Base-by-base conservation (phyloP, 1,139 yeast species). In the Ogataea hybrid region DNA sequence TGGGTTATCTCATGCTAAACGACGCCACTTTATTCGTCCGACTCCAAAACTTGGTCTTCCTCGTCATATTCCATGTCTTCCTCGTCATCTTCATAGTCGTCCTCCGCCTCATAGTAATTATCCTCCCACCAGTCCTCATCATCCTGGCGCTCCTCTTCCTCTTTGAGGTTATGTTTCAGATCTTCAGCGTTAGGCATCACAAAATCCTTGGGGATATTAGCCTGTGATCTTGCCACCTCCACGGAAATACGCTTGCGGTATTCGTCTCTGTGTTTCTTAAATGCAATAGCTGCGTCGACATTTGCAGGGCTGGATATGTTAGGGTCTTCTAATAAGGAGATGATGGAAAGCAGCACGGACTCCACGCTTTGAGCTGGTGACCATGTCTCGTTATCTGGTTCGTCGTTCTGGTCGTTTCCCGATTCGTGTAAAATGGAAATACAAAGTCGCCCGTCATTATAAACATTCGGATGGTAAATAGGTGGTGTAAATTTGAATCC, bases 361-460 rank as follows among this genome's bases (percentile, higher is more conserved):
- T 90, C 97, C 6, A 88, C 97, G 8, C 94, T 83, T 68, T 92
- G 97, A 2, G 95, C 97, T 0, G 98, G 97, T 28, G 95, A 81
- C 97, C 98, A 92, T 9, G 94, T 85, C 62, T 85, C 96, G 45
- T 84, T 82, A 57, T 86, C 96, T 2, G 90, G 95, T 61, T 90
- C 97, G 56, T 89, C 97, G 28, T 87, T 77, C 35, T 92, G 84
- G 59, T 88, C 96, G 23, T 95, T 95, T 18, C 61, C 58, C 1
- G 57, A 56, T 54, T 85, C 88, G 64, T 92, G 97, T 49, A 92
- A 72, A 53, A 92, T 92, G 38, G 96, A 87, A 51, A 92, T 90
- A 70, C 98, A 92, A 46, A 92, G 73, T 58, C 95, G 71, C 28
- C 98, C 97, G 65, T 90, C 97, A 48, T 87, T 78, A 67, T 92